These are phyloP conservation scores for Colletotrichum scovillei DNA, from an alignment of 2,329 filamentous ascomycete species.

Conservation along the genomic window DNA sequence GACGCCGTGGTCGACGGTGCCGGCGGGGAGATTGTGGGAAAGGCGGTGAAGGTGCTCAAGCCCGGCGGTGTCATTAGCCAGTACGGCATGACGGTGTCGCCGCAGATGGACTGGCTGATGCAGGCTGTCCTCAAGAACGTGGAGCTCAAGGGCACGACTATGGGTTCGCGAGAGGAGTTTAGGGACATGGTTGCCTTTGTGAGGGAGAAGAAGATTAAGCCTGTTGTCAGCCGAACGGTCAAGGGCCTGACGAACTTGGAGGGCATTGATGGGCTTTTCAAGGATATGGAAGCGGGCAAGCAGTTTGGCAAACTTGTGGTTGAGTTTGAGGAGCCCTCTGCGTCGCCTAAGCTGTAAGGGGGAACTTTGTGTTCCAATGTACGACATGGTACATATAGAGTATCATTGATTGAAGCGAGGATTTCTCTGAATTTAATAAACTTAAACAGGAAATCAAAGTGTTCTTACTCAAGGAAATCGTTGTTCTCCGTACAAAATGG, in stretches of 20 bases:
- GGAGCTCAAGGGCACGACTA: constrained; percentile 86
- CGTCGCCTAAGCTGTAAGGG: constrained; percentile 54
- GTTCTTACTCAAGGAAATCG: neutral
- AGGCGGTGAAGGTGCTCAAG: constrained; percentile 77
- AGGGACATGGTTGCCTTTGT: constrained; percentile 91
- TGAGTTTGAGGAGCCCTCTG: constrained; percentile 64
- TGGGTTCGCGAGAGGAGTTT: constrained; percentile 93
- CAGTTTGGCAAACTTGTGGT: constrained; percentile 97
- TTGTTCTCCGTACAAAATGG: neutral
- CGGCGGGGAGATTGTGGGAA: constrained; percentile 84
- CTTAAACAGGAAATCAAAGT: neutral
- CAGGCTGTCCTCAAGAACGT: constrained; percentile 86
- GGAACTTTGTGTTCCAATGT: neutral
- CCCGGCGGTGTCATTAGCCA: constrained; percentile 83
- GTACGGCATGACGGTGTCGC: constrained; percentile 91
- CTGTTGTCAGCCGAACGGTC: constrained; percentile 80
- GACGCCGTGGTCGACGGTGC: constrained; percentile 94
- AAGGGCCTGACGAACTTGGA: constrained; percentile 79
- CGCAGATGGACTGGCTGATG: constrained; percentile 91
- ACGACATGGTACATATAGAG: neutral
- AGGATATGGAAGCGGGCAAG: constrained; percentile 84
- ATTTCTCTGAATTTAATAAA: neutral
- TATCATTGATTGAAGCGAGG: neutral
- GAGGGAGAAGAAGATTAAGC: constrained; percentile 75
- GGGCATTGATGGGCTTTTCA: constrained; percentile 85